Conservation (phyloP, 169 alveolate genomes). For the Babesia bigemina region DNA sequence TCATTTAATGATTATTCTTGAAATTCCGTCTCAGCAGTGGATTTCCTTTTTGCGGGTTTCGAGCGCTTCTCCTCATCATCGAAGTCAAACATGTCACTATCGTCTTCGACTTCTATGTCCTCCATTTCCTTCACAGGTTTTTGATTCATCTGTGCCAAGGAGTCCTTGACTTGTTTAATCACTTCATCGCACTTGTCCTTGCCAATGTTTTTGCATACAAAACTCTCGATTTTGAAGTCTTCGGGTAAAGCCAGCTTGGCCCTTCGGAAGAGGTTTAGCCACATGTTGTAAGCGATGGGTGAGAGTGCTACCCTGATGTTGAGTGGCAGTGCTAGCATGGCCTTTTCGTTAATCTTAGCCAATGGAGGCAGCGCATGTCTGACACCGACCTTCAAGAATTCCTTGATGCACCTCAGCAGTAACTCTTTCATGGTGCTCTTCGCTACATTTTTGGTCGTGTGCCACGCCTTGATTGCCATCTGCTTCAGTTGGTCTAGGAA, state of each 20-base stretch:
- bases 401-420: conserved; percentile 4
- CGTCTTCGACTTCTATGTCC: no score
- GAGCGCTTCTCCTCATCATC: no score
- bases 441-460: conserved; percentile 35
- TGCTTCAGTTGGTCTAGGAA: conserved; percentile 29
- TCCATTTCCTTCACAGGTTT: no score
- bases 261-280: conserved; percentile 36
- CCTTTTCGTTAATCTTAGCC: conserved; percentile 49
- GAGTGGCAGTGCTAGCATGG: conserved; percentile 49
- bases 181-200: conserved; percentile 34
- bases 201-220: conserved; percentile 29
- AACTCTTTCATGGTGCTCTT: conserved; percentile 1
- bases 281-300: conserved; percentile 61
- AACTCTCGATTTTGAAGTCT: conserved; percentile 47
- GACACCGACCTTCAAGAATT: conserved; percentile 19
- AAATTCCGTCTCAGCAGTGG: no score
- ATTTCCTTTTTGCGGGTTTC: no score
- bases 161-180: background rate
- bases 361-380: conserved; percentile 52
- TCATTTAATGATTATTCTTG: no score
- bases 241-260: conserved; percentile 39
- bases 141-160: no score
- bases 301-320: conserved; percentile 53
- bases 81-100: no score
- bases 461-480: conserved; percentile 40